These are phyloP conservation scores for Pseudocercospora vitis DNA, from an alignment of 2,329 filamentous ascomycete genomes.

Conservation along the genomic window DNA sequence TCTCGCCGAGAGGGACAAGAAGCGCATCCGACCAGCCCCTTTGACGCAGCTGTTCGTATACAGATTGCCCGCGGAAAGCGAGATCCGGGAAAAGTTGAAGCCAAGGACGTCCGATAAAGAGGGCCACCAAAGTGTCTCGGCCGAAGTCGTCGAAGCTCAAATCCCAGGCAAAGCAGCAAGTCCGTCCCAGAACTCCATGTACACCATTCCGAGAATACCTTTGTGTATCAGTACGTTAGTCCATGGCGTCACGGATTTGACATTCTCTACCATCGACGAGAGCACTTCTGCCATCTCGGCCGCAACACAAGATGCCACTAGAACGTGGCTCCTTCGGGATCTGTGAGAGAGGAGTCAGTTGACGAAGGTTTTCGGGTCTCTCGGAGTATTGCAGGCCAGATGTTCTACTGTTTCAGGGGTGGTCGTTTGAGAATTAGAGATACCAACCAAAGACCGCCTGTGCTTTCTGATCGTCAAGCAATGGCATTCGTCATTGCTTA, in stretches of 20 bases:
- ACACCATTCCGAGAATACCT: slow-evolving; percentile 31
- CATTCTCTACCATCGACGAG: slow-evolving; percentile 21
- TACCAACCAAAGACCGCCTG: background rate
- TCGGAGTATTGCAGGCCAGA: background rate
- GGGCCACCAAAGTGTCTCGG: background rate
- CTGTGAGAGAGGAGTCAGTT: slow-evolving; percentile 15
- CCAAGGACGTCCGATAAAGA: slow-evolving; percentile 11
- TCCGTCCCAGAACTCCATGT: slow-evolving; percentile 9
- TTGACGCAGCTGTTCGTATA: slow-evolving; percentile 35
- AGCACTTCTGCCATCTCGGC: slow-evolving; percentile 25
- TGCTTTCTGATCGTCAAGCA: background rate
- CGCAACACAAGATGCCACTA: slow-evolving; percentile 27
- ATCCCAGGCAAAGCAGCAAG: background rate
- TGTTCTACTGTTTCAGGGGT: background rate
- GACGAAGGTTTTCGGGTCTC: background rate
- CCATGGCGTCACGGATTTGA: slow-evolving; percentile 31
- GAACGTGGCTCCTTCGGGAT: slow-evolving; percentile 30
- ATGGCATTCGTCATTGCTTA: background rate
- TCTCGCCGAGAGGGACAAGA: slow-evolving; percentile 37
- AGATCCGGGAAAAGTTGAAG: slow-evolving; percentile 22
- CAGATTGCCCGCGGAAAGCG: slow-evolving; percentile 28
- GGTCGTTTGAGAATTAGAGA: background rate
- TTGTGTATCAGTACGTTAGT: slow-evolving; percentile 32
- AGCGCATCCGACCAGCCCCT: slow-evolving; percentile 29
- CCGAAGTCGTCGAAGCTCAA: background rate